Evolutionary conservation across 2,329 filamentous ascomycete genomes (phyloP).

Genomic region (Basipetospora chlamydospora): DNA sequence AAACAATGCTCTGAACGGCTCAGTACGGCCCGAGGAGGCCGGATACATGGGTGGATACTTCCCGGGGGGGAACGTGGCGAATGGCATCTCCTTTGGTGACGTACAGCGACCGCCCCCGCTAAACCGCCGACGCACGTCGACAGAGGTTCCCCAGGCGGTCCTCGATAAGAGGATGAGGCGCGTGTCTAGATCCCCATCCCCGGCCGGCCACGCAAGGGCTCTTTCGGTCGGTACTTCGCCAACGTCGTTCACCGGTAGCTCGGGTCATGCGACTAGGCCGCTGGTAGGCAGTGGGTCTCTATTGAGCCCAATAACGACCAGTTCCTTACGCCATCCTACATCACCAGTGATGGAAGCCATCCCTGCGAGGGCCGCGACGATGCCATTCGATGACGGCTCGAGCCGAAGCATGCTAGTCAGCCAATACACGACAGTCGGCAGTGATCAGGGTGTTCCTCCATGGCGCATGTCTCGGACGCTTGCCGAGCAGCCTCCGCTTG

Average conservation of each 20-base stretch:
- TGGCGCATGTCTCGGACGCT: constrained; percentile 10
- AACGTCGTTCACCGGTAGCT: constrained; percentile 19
- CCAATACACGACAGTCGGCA: too few relatives aligned
- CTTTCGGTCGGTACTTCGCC: constrained; percentile 26
- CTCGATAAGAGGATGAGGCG: constrained; percentile 38
- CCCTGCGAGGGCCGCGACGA: too few relatives aligned
- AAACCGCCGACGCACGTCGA: constrained; percentile 33
- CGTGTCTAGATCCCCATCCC: constrained; percentile 41
- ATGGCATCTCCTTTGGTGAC: constrained; percentile 33
- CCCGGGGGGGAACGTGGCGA: constrained; percentile 15
- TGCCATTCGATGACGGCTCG: too few relatives aligned
- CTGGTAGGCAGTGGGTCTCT: constrained; percentile 38
- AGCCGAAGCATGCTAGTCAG: too few relatives aligned
- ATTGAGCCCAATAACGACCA: constrained; percentile 16
- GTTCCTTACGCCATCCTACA: not conserved
- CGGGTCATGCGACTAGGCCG: constrained; percentile 26
- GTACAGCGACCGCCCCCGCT: constrained; percentile 22
- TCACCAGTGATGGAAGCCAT: not conserved
- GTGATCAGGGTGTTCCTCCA: too few relatives aligned
- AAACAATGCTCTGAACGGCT: constrained; percentile 24
- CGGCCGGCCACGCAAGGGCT: constrained; percentile 33
- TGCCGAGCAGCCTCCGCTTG: constrained; percentile 16
- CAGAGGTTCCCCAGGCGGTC: constrained; percentile 37
- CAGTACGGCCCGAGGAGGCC: constrained; percentile 32
- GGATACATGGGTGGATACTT: constrained; percentile 6